Conservation (phyloP, 2,329 filamentous ascomycete species). For the Botrytis squamosa region DNA sequence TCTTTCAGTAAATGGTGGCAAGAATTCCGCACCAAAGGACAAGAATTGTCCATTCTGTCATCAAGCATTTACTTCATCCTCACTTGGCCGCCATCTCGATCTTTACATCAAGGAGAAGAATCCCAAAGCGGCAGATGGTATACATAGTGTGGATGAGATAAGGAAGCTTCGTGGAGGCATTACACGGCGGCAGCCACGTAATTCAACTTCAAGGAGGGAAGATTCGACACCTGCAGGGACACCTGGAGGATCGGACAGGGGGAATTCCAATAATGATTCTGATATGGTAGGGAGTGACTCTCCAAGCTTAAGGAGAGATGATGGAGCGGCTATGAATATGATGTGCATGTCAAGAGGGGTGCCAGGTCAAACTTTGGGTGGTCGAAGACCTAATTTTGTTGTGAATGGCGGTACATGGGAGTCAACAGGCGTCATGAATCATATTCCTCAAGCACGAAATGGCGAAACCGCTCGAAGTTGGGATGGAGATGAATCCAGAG, state of each 20-base stretch:
- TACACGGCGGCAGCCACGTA: constrained; percentile 78
- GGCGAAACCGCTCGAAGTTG: constrained; percentile 45
- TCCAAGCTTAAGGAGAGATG: constrained; percentile 41
- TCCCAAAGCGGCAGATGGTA: constrained; percentile 78
- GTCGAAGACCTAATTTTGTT: constrained; percentile 32
- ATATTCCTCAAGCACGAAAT: constrained; percentile 56
- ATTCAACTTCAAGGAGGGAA: constrained; percentile 53
- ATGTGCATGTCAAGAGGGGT: constrained; percentile 7
- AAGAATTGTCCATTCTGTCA: constrained; percentile 84
- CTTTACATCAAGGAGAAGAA: constrained; percentile 94
- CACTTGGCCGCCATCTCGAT: constrained; percentile 88
- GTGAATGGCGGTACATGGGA: constrained; percentile 64
- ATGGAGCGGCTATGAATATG: constrained; percentile 40
- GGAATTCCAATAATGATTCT: constrained; percentile 38
- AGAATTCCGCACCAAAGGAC: constrained; percentile 60
- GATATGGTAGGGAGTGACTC: constrained; percentile 39
- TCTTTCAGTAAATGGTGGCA: constrained; percentile 37
- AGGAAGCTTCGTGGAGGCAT: constrained; percentile 78
- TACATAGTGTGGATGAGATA: constrained; percentile 90
- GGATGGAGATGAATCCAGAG: constrained; percentile 39
- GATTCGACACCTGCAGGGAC: constrained; percentile 58
- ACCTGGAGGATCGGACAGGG: constrained; percentile 44
- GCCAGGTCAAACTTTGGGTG: constrained; percentile 34
- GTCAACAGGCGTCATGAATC: constrained; percentile 74
- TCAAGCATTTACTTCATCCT: constrained; percentile 90